Evolutionary conservation across 2,329 filamentous ascomycete genomes (phyloP).

Genomic region (Pestalotiopsis sp.): DNA sequence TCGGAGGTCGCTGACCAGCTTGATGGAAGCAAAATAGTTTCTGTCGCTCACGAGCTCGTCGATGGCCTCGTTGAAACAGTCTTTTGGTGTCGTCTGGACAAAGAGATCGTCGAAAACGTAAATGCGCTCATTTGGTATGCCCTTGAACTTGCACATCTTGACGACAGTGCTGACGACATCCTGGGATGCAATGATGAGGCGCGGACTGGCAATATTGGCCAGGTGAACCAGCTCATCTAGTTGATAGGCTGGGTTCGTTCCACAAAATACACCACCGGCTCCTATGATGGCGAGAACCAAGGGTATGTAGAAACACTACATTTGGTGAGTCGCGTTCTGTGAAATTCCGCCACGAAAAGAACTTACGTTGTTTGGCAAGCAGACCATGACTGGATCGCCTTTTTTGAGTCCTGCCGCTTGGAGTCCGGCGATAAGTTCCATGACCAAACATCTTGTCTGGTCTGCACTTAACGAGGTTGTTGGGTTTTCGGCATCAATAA

Average conservation of each 20-base stretch:
- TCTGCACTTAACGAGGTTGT: constrained; percentile 36
- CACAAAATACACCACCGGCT: constrained; percentile 9
- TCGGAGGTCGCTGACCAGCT: not conserved
- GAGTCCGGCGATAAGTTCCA: constrained; percentile 14
- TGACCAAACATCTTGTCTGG: constrained; percentile 38
- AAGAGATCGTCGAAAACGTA: not conserved
- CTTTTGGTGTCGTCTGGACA: not conserved
- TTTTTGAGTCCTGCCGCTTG: not conserved
- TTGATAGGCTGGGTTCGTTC: constrained; percentile 2
- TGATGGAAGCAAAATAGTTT: not conserved
- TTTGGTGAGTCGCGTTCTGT: constrained; percentile 9
- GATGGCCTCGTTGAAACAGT: not conserved
- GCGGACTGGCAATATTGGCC: constrained; percentile 8
- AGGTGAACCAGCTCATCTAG: constrained; percentile 8
- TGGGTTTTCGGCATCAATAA: constrained; percentile 42
- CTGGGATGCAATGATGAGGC: not conserved
- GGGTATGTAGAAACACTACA: constrained; percentile 41
- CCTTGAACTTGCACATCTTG: constrained; percentile 7
- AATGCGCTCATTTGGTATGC: constrained; percentile 3
- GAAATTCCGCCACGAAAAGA: not conserved
- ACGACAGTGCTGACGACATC: not conserved
- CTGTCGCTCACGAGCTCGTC: not conserved
- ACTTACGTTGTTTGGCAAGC: constrained; percentile 7
- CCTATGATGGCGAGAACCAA: constrained; percentile 34
- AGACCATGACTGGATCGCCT: constrained; percentile 3